phyloP scores from a whole-genome alignment of 768 basidiomycete species.

The Trametes punicea region DNA sequence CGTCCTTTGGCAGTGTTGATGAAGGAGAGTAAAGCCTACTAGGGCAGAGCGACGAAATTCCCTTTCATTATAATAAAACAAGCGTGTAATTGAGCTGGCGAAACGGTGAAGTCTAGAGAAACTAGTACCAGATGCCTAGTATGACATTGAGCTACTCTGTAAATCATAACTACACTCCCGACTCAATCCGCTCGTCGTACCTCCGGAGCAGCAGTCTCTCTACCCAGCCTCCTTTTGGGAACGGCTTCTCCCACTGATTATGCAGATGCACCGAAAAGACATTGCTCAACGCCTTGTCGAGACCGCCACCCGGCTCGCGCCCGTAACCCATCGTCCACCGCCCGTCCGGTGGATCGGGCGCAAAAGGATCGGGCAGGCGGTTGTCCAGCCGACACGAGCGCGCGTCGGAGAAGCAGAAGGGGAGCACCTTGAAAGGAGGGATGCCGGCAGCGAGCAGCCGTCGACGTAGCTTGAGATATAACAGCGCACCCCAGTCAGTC shows the following conservation, averaged over 20 bases:
- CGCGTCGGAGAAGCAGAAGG: constrained; percentile 93
- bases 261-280: constrained; percentile 91
- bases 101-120: too few relatives aligned
- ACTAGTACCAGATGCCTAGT: too few relatives aligned
- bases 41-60: too few relatives aligned
- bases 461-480: constrained; percentile 91
- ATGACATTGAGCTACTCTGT: too few relatives aligned
- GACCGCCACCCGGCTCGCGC: constrained; percentile 55
- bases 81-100: too few relatives aligned
- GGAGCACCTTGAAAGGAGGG: constrained; percentile 87
- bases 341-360: constrained; percentile 39
- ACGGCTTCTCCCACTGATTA: constrained; percentile 92
- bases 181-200: constrained; percentile 45
- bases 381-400: constrained; percentile 91
- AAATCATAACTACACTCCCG: neutral
- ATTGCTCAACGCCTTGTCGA: constrained; percentile 59
- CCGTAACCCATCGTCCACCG: constrained; percentile 68
- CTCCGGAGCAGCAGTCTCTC: constrained; percentile 67
- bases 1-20: too few relatives aligned
- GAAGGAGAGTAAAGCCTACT: too few relatives aligned
- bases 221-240: constrained; percentile 84
- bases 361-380: constrained; percentile 89
- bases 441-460: constrained; percentile 68
- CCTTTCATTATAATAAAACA: too few relatives aligned
- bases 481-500: constrained; percentile 90